Base-by-base conservation (phyloP, 73 alveolate genomes). In the Paramecium biaurelia region DNA sequence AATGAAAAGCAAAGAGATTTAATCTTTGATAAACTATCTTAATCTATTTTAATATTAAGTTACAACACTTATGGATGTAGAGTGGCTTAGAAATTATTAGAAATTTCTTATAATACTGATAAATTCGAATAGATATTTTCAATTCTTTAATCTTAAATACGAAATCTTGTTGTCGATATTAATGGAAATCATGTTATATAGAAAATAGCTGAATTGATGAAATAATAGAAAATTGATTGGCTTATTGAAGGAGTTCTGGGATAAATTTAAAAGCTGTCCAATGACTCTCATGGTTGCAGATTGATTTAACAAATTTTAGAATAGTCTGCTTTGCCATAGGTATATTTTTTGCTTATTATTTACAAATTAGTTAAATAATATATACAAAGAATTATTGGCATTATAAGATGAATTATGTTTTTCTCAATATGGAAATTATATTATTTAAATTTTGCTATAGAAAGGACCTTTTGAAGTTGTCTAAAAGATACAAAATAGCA, bases 211-310 rank as follows among this genome's bases (percentile, higher is more conserved):
- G 84, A 63, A 32, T 26, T 63, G 45, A 32, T 63, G 41, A 63
- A 63, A 32, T 0, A 1, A 6, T 30, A 26, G 6, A 63, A 63
- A 18, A 63, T 26, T 24, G 84, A 63, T 30, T 63, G 84, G 84
- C 45, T 63, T 11, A 63, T 63, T 63, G 84, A 32, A 63, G 84
- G 84, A 30, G 84, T 63, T 63, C 28, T 63, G 23, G 84, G 84
- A 14, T 26, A 63, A 12, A 63, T 63, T 2, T 32, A 63, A 63
- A 26, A 32, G 47, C 5, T 63, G 12, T 63, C 84, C 0, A 63
- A 63, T 63, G 84, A 63, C 45, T 63, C 84, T 63, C 84, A 63
- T 63, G 84, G 84, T 30, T 63, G 84, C 28, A 63, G 84, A 63
- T 63, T 63, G 28, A 63, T 63, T 30, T 26, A 63, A 63, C 7